phyloP scores from a whole-genome alignment of 2,329 filamentous ascomycete genomes.

The Alternaria infectoria region DNA sequence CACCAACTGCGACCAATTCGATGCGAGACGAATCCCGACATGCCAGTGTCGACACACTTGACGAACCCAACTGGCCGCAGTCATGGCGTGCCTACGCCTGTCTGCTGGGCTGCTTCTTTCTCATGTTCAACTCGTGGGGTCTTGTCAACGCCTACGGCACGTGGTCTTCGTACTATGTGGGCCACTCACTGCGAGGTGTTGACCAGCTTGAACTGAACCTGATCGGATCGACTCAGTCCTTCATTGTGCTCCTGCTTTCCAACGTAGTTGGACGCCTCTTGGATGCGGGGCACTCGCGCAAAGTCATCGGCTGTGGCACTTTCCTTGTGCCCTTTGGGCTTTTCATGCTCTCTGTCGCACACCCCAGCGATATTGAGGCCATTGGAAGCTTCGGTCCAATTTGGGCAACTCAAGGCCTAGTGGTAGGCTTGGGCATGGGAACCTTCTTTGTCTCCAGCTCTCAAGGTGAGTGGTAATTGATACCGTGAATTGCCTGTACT shows the following conservation, averaged over 20 bases:
- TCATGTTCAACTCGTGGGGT: constrained; percentile 60
- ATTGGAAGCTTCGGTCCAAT: constrained; percentile 52
- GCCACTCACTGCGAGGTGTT: constrained; percentile 50
- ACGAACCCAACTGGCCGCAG: constrained; percentile 53
- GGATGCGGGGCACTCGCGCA: constrained; percentile 54
- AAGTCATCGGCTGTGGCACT: constrained; percentile 51
- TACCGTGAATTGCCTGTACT: not conserved
- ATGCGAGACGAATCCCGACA: constrained; percentile 25
- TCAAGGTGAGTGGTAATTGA: constrained; percentile 48
- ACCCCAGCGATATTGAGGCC: constrained; percentile 45
- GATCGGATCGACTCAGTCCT: constrained; percentile 57
- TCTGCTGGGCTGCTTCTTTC: constrained; percentile 56
- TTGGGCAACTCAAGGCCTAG: constrained; percentile 56
- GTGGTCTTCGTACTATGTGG: constrained; percentile 57
- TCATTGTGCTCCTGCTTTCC: constrained; percentile 55
- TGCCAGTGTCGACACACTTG: constrained; percentile 17
- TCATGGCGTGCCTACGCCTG: constrained; percentile 54
- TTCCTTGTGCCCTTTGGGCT: constrained; percentile 53
- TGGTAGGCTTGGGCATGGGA: constrained; percentile 58
- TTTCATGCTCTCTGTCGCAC: constrained; percentile 53
- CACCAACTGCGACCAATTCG: constrained; percentile 30
- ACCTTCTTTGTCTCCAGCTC: constrained; percentile 61
- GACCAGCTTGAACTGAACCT: constrained; percentile 55
- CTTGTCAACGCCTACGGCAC: constrained; percentile 59
- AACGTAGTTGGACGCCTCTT: constrained; percentile 56